Conservation (phyloP, 140 eudicot genomes). For the Cichorium intybus region DNA sequence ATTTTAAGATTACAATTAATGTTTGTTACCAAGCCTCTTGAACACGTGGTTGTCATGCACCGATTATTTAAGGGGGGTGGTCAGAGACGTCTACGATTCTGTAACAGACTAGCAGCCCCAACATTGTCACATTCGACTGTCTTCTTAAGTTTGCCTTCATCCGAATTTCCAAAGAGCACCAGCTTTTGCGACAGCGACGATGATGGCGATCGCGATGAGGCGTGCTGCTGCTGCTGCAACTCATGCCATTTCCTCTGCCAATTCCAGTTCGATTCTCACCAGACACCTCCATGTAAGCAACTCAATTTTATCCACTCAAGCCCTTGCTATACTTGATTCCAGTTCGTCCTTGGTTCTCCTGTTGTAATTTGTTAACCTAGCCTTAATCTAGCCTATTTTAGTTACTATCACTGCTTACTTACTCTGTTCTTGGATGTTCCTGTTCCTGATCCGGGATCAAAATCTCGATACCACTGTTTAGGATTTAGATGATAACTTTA, state of each 20-base stretch:
- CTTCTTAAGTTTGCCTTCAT: constrained; percentile 1
- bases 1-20: background rate
- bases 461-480: background rate
- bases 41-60: constrained; percentile 32
- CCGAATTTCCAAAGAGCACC: constrained; percentile 9
- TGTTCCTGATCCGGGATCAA: constrained; percentile 2
- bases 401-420: background rate
- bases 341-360: background rate
- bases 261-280: constrained; percentile 34
- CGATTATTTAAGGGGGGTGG: constrained; percentile 6
- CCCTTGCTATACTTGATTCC: constrained; percentile 1
- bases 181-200: constrained; percentile 10
- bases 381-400: background rate
- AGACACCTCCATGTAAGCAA: constrained; percentile 67
- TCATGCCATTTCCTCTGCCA: constrained; percentile 44
- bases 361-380: background rate
- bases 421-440: background rate
- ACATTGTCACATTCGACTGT: background rate
- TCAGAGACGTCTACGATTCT: constrained; percentile 23
- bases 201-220: constrained; percentile 48
- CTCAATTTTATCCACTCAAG: background rate
- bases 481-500: constrained; percentile 6
- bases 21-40: background rate
- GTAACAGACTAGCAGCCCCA: background rate
- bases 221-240: constrained; percentile 63